Evolutionary conservation across 768 basidiomycete species (phyloP).

Genomic region (Exidia glandulosa): DNA sequence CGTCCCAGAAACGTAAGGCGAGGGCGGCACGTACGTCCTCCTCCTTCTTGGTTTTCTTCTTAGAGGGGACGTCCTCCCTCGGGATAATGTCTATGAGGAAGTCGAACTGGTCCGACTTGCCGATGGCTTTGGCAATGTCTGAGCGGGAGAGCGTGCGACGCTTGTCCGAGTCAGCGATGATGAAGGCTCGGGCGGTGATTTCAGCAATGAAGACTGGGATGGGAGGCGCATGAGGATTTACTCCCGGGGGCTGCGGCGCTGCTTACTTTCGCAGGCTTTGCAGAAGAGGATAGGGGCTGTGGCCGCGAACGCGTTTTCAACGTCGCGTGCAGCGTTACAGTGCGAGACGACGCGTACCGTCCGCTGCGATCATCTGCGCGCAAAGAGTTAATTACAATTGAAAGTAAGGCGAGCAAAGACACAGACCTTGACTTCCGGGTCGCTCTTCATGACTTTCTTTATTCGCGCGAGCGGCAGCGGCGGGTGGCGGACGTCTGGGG

Average conservation of each 20-base stretch:
- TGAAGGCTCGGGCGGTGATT: constrained; percentile 91
- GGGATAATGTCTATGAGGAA: constrained; percentile 96
- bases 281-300: constrained; percentile 89
- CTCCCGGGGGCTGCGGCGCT: background rate
- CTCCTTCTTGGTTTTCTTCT: background rate
- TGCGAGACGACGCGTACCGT: constrained; percentile 42
- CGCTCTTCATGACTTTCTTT: constrained; percentile 99
- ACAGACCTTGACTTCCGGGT: constrained; percentile 93
- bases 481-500: constrained; percentile 78
- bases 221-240: background rate
- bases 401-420: no score
- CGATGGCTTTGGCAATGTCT: constrained; percentile 87
- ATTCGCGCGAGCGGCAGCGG: constrained; percentile 89
- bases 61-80: constrained; percentile 44
- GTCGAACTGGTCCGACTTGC: constrained; percentile 92
- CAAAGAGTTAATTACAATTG: background rate
- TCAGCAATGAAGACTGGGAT: constrained; percentile 90
- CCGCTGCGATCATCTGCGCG: constrained; percentile 90
- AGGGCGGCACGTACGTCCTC: background rate
- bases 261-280: constrained; percentile 96
- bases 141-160: constrained; percentile 89
- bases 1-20: no score
- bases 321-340: background rate
- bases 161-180: constrained; percentile 91
- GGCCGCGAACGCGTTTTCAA: background rate